phyloP scores from a whole-genome alignment of 106 monocot genomes.

The Dioscorea zingiberensis region DNA sequence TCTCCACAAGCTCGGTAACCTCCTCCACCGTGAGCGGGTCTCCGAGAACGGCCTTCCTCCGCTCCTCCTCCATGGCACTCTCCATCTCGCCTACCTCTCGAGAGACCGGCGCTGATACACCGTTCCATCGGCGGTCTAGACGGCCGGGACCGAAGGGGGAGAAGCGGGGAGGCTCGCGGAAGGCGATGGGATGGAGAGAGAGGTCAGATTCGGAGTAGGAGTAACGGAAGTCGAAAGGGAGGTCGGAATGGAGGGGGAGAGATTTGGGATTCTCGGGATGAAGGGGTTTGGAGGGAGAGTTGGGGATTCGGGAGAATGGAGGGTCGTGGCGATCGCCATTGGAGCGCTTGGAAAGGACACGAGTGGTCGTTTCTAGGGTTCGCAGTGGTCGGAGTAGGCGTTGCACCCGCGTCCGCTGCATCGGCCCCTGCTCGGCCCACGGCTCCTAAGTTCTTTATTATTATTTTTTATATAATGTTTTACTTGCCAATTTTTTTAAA shows the following conservation, averaged over 20 bases:
- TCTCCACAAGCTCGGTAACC: slow-evolving; percentile 66
- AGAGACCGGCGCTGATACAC: slow-evolving; percentile 36
- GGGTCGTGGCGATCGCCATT: slow-evolving; percentile 24
- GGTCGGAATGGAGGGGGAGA: slow-evolving; percentile 44
- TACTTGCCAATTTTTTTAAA: no score
- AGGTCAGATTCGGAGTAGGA: slow-evolving; percentile 80
- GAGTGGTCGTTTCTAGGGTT: neutral
- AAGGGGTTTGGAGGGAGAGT: slow-evolving; percentile 4
- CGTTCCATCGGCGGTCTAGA: slow-evolving; percentile 74
- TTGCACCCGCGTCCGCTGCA: neutral
- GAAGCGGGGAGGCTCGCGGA: slow-evolving; percentile 80
- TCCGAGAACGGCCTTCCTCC: slow-evolving; percentile 42
- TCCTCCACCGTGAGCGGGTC: slow-evolving; percentile 65
- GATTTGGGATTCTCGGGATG: neutral
- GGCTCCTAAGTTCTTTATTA: no score
- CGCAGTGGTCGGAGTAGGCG: neutral
- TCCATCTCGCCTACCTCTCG: slow-evolving; percentile 2
- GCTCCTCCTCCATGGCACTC: neutral
- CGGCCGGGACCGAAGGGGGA: slow-evolving; percentile 91
- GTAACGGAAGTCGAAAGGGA: slow-evolving; percentile 94
- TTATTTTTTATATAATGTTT: no score
- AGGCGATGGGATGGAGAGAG: slow-evolving; percentile 52
- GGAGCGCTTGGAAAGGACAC: neutral
- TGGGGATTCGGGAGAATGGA: slow-evolving; percentile 31
- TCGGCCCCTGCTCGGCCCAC: no score